Evolutionary conservation across 495 filamentous ascomycete species (phyloP), one percentile per base, ranked within the genome.

Genomic region (Neurospora tetrasperma): DNA sequence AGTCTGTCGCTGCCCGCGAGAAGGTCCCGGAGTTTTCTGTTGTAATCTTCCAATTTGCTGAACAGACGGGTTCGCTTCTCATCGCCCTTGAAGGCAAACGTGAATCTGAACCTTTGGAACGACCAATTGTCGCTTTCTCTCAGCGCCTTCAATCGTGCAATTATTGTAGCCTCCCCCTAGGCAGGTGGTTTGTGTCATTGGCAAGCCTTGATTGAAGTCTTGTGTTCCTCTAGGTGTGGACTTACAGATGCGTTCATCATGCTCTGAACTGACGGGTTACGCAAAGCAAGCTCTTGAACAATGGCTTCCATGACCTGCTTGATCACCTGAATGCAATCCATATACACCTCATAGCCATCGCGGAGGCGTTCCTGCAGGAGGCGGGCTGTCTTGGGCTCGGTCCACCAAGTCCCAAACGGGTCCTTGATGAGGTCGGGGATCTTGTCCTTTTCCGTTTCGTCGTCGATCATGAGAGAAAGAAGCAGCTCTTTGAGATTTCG

Each of bases 281-380:
- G 71, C 12, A 75, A 31, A 5, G 73, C 42, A 0, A 77, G 40
- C 69, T 77, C 72, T 11, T 44, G 10, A 1, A 75, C 72, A n/a
- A 74, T 48, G 0, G 74, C 39, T 0, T 72, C 68, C 69, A 76
- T 72, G 3, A 73, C 48, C n/a, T 48, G 5, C 27, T 71, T 7
- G 1, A 76, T 71, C 2, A 41, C 69, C n/a, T 59, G n/a, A 42
- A 78, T 69, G 20, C 48, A 73, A 40, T 74, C 71, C n/a, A 78
- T 8, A 42, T 78, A 78, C 14, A 72, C 62, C 8, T 69, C 27
- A 27, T 78, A 78, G 1, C 75, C 69, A 11, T 75, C 70, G 9
- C 27, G 42, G 0, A 76, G 73, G 23, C 75, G 69, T 69, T 66
- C n/a, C 23, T 73, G 0, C n/a, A 78, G 69, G 0, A 59, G n/a